Conservation (phyloP, 768 basidiomycete species). For the Lepiota brunneoincarnata region DNA sequence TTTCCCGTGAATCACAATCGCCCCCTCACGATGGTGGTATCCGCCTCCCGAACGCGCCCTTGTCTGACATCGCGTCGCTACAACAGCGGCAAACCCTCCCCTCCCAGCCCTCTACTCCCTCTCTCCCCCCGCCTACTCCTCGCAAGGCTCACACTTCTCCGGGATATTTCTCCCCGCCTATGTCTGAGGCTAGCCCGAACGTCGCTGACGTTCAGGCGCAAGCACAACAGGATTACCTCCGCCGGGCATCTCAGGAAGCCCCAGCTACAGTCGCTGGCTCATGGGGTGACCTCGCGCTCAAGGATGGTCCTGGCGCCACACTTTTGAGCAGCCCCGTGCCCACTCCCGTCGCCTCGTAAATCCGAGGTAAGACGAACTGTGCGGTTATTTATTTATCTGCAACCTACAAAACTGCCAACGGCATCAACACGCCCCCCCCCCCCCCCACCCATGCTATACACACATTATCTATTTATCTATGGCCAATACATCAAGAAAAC, state of each 20-base stretch:
- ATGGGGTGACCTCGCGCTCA: constrained; percentile 9
- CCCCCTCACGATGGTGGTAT: constrained; percentile 51
- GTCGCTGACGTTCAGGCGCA: constrained; percentile 1
- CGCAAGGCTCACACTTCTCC: constrained; percentile 25
- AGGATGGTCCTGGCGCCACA: constrained; percentile 7
- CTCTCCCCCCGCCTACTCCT: constrained; percentile 17
- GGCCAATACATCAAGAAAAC: constrained; percentile 11
- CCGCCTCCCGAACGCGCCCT: constrained; percentile 70
- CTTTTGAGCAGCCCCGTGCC: constrained; percentile 17
- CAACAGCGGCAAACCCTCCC: constrained; percentile 18
- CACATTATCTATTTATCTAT: constrained; percentile 13
- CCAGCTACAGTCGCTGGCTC: constrained; percentile 7
- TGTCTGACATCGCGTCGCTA: constrained; percentile 63
- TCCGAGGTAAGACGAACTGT: neutral
- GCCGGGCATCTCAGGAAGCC: constrained; percentile 12
- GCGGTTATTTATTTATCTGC: constrained; percentile 5
- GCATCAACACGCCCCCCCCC: neutral
- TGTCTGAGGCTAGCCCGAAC: constrained; percentile 11
- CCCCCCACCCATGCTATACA: constrained; percentile 9
- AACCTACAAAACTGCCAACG: neutral
- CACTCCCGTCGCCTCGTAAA: constrained; percentile 19
- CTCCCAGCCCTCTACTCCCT: constrained; percentile 17
- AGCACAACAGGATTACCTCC: constrained; percentile 19
- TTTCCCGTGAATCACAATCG: constrained; percentile 50
- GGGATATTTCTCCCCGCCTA: constrained; percentile 20